Evolutionary conservation across 306 rosid genomes (phyloP).

Genomic region (Citrullus colocynthis): DNA sequence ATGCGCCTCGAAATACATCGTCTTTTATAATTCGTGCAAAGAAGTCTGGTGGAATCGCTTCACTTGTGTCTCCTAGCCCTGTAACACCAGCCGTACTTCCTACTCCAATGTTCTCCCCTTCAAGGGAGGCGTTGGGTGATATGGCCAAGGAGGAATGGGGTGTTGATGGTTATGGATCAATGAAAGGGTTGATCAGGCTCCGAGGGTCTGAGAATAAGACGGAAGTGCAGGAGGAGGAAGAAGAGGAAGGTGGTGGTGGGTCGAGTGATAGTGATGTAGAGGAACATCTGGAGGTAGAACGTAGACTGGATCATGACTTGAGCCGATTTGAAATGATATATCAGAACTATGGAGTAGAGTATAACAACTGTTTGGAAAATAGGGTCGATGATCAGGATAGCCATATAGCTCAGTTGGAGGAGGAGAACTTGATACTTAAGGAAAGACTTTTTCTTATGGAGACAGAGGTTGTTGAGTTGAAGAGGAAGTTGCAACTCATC

Average conservation of each 20-base stretch:
- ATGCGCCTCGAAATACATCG: constrained; percentile 70
- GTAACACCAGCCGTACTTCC: constrained; percentile 88
- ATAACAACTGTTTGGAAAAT: constrained; percentile 66
- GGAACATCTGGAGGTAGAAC: constrained; percentile 87
- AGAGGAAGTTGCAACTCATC: constrained; percentile 59
- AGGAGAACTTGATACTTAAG: constrained; percentile 81
- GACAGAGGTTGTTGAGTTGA: constrained; percentile 60
- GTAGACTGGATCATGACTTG: constrained; percentile 87
- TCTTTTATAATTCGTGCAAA: constrained; percentile 62
- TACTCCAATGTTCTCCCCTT: constrained; percentile 51
- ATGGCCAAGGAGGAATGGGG: constrained; percentile 82
- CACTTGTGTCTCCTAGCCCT: constrained; percentile 73
- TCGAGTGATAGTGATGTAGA: constrained; percentile 84
- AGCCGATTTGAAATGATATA: constrained; percentile 86
- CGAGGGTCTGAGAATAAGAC: constrained; percentile 30
- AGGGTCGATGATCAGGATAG: constrained; percentile 94
- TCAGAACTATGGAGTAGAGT: constrained; percentile 66
- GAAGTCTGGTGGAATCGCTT: constrained; percentile 56
- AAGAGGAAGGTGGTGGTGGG: constrained; percentile 34
- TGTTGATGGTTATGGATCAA: constrained; percentile 69
- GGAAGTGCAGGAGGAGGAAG: constrained; percentile 24
- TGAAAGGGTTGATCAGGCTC: constrained; percentile 72
- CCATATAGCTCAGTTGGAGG: constrained; percentile 83
- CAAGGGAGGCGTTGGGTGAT: constrained; percentile 46
- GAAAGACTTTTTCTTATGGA: constrained; percentile 84